Base-by-base conservation (phyloP, 257 asterid species). In the Forsythia viridissima region DNA sequence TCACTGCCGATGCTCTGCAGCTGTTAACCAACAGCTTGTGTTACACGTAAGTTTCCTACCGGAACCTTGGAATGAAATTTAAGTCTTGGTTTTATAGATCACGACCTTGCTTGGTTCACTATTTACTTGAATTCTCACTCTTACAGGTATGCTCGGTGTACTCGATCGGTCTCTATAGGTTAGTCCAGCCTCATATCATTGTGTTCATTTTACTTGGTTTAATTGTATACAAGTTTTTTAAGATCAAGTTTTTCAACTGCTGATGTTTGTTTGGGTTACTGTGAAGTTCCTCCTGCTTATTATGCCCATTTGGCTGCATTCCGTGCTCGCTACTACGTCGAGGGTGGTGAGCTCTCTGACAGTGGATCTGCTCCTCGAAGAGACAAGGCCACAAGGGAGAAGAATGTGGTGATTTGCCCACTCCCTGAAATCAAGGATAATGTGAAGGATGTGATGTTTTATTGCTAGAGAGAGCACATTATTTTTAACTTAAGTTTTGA, bases 241-340 rank as follows among this genome's bases (percentile, higher is more conserved):
- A 38, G 42, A n/a, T 37, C 13, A 3, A 51, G n/a, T 12, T 59
- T 3, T 2, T 51, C 3, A 75, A 13, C 37, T 74, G 36, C 11
- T 52, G 44, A 48, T 0, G 20, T 30, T n/a, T 69, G 8, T 55
- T 21, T 42, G 2, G 71, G 70, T 59, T 6, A 24, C 6, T 34
- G 39, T 79, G 83, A 89, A 94, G 97, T 92, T 9, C 97, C 98
- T 0, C 97, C 98, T 0, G 98, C 94, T 0, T 94, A 94, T 71
- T 94, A 92, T 30, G 98, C 98, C 0, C 98, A 92, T 70, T 75
- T 90, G 0, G 94, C 93, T 15, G 98, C 98, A 0, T 90, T 88
- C 2, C 90, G 98, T 10, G 97, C 98, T 3, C 89, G 97, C 0
- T 86, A 88, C 51, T 94, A 94, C 43, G 66, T 89, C 0, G 97